Evolutionary conservation across 768 basidiomycete genomes (phyloP).

Genomic region (Termitomyces sp.): DNA sequence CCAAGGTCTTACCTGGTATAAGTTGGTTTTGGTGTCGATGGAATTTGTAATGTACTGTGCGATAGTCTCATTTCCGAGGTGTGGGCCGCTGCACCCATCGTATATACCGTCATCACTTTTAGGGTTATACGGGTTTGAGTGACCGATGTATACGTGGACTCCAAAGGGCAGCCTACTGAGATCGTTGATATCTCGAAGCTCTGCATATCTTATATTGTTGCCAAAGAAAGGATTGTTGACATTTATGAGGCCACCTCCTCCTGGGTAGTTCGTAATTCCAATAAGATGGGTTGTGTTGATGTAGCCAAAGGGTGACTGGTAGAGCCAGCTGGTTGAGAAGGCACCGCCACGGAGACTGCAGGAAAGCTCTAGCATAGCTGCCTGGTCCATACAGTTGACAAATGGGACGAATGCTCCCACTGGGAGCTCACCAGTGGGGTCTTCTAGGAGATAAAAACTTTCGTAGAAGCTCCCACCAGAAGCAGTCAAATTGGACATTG

Average conservation of each 20-base stretch:
- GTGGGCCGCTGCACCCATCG: background rate
- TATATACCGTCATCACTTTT: background rate
- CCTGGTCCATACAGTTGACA: constrained; percentile 3
- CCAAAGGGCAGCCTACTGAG: background rate
- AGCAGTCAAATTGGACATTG: background rate
- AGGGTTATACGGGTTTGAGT: background rate
- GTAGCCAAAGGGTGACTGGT: background rate
- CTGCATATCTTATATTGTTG: background rate
- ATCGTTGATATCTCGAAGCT: too few relatives aligned
- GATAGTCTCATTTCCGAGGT: background rate
- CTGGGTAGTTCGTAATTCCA: background rate
- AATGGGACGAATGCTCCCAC: background rate
- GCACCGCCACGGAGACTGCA: background rate
- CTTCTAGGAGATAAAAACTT: too few relatives aligned
- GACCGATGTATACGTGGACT: background rate
- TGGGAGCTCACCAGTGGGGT: background rate
- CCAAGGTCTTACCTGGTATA: background rate
- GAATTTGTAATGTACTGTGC: background rate
- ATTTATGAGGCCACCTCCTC: background rate
- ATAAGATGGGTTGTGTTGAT: background rate
- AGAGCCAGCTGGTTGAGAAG: background rate
- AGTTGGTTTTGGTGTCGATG: background rate
- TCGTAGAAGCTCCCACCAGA: background rate
- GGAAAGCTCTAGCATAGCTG: background rate
- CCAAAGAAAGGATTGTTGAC: background rate